A percentile compares a stretch with the other conserved stretches of the same genome.
Conservation (phyloP, 2,329 filamentous ascomycete genomes). For the Beauveria sp. region DNA sequence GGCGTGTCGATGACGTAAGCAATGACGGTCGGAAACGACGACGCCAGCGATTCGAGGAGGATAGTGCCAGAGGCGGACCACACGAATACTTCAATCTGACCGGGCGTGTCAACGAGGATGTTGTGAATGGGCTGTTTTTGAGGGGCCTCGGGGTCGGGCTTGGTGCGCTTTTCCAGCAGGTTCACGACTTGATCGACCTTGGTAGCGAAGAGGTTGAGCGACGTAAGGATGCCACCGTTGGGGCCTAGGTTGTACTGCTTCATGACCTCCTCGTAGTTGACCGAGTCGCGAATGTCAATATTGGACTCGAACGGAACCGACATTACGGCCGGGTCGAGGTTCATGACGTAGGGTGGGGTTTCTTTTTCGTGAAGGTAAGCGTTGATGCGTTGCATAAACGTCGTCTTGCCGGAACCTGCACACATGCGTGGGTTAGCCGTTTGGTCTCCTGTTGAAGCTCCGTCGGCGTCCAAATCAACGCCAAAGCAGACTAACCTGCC, state of each 20-base stretch:
- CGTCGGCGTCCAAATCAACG: background rate
- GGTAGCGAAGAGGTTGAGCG: constrained; percentile 91
- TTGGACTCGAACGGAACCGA: constrained; percentile 93
- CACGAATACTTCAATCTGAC: constrained; percentile 97
- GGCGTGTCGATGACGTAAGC: constrained; percentile 98
- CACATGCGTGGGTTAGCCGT: constrained; percentile 3
- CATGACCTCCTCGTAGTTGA: constrained; percentile 99
- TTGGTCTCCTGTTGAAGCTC: background rate
- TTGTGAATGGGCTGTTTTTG: constrained; percentile 62
- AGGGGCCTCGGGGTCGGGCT: constrained; percentile 52
- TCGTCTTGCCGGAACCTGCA: constrained; percentile 91
- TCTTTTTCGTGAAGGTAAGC: constrained; percentile 78
- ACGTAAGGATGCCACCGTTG: constrained; percentile 94
- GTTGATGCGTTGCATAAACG: constrained; percentile 98
- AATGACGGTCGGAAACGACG: constrained; percentile 91
- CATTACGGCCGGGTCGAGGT: constrained; percentile 91
- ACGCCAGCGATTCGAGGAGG: constrained; percentile 83
- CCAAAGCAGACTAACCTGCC: constrained; percentile 55
- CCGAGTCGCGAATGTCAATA: constrained; percentile 96
- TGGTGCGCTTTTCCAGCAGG: constrained; percentile 81
- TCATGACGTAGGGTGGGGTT: constrained; percentile 86
- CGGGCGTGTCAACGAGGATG: constrained; percentile 90
- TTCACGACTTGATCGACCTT: constrained; percentile 94
- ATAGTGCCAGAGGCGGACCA: constrained; percentile 97
- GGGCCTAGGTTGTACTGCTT: constrained; percentile 97